Conservation (phyloP, 805 yeast genomes). For the Nadsonia fulvescens region DNA sequence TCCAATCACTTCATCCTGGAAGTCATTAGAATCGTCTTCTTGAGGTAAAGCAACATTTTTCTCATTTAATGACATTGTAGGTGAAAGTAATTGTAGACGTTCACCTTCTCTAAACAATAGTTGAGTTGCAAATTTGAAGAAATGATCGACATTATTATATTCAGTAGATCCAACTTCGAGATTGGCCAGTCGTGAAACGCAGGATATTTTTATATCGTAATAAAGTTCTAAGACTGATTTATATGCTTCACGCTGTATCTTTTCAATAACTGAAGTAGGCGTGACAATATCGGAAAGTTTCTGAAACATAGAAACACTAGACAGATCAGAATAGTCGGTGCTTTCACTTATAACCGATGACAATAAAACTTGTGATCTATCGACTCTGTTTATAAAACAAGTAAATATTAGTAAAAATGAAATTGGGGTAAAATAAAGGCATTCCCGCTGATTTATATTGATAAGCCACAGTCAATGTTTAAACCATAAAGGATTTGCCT, state of each 20-base stretch:
- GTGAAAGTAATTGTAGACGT: conserved; percentile 13
- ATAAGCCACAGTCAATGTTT: too few relatives aligned
- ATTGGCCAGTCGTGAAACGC: conserved; percentile 11
- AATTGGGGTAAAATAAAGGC: too few relatives aligned
- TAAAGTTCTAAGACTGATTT: conserved; percentile 8
- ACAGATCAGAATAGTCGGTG: too few relatives aligned
- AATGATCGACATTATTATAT: conserved; percentile 16
- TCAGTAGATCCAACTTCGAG: conserved; percentile 14
- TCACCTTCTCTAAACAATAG: conserved; percentile 18
- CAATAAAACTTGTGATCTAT: too few relatives aligned
- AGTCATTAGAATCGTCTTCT: conserved; percentile 6
- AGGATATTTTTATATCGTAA: conserved; percentile 17
- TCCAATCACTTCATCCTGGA: conserved; percentile 11
- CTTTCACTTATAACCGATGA: too few relatives aligned
- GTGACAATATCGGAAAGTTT: too few relatives aligned
- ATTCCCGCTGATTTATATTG: too few relatives aligned
- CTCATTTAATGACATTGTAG: too few relatives aligned
- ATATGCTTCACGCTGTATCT: conserved; percentile 7
- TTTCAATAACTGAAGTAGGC: conserved; percentile 9
- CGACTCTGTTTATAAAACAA: too few relatives aligned
- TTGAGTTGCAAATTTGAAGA: conserved; percentile 17
- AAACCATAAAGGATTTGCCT: too few relatives aligned
- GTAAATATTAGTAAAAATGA: too few relatives aligned
- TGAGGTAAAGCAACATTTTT: conserved; percentile 2
- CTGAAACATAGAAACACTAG: too few relatives aligned